These are phyloP conservation scores for Lactuca sativa DNA, from an alignment of 129 eudicot species.

Conservation along the genomic window DNA sequence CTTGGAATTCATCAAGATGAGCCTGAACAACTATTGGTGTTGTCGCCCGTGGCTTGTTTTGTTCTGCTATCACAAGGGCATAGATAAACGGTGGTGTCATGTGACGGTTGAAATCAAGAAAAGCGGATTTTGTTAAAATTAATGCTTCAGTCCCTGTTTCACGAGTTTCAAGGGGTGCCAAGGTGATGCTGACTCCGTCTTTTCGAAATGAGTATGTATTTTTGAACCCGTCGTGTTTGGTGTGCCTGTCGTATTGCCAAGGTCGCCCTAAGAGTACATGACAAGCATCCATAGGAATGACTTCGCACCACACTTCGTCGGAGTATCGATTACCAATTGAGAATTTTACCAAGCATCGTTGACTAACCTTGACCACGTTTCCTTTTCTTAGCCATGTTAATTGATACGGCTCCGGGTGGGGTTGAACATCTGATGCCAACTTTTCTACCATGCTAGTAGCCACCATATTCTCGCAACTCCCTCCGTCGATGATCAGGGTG, in stretches of 20 bases:
- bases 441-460: neutral
- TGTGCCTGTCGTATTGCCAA: neutral
- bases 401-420: neutral
- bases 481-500: neutral
- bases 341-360: neutral
- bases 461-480: neutral
- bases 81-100: neutral
- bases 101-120: neutral
- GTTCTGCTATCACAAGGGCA: conserved; percentile 1
- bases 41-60: neutral
- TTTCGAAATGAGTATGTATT: conserved; percentile 5
- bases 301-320: neutral
- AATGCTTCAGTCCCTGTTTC: neutral
- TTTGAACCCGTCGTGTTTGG: neutral
- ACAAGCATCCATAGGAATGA: neutral
- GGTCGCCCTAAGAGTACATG: neutral
- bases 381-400: neutral
- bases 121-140: conserved; percentile 1
- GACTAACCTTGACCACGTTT: neutral
- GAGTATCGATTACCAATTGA: neutral
- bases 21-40: neutral
- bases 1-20: neutral
- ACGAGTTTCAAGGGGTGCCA: neutral
- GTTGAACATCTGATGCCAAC: neutral
- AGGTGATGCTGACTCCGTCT: neutral